Evolutionary conservation across 495 filamentous ascomycete species (phyloP).

Genomic region (Lasiosphaeria hispida): DNA sequence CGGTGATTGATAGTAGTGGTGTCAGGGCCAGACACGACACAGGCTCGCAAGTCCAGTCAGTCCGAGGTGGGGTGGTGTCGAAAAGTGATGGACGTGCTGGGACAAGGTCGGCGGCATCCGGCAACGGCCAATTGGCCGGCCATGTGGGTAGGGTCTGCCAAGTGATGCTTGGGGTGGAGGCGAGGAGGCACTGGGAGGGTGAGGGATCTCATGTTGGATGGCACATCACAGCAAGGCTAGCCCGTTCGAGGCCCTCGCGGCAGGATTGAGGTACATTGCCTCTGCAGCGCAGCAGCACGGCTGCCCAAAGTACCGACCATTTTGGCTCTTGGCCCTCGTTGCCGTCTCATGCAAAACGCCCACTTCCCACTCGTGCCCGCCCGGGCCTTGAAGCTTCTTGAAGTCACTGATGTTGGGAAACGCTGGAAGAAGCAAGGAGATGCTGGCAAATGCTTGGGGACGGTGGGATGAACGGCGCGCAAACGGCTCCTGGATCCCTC

Average conservation of each 20-base stretch:
- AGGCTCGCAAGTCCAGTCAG: background rate
- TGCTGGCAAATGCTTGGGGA: background rate
- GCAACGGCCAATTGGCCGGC: background rate
- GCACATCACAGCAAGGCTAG: background rate
- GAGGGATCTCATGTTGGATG: background rate
- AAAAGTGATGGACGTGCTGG: background rate
- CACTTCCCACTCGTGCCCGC: slow-evolving; percentile 7
- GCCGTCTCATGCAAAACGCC: slow-evolving; percentile 7
- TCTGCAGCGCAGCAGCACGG: slow-evolving; percentile 4
- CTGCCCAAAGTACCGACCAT: slow-evolving; percentile 11
- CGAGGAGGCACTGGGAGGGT: background rate
- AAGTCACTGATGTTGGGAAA: background rate
- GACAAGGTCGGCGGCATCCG: slow-evolving; percentile 11
- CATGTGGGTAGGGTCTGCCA: background rate
- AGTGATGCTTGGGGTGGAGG: background rate
- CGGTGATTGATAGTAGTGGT: too few species aligned
- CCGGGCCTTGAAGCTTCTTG: background rate
- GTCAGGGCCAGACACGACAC: background rate
- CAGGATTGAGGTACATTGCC: slow-evolving; percentile 2
- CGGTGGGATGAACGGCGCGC: slow-evolving; percentile 12
- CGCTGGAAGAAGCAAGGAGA: background rate
- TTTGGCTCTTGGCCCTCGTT: background rate
- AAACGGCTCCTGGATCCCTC: too few species aligned
- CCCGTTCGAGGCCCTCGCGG: background rate
- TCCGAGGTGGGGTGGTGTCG: background rate